Conservation (phyloP, 1,139 yeast genomes). For the Spencermartinsiella ligniputridi region DNA sequence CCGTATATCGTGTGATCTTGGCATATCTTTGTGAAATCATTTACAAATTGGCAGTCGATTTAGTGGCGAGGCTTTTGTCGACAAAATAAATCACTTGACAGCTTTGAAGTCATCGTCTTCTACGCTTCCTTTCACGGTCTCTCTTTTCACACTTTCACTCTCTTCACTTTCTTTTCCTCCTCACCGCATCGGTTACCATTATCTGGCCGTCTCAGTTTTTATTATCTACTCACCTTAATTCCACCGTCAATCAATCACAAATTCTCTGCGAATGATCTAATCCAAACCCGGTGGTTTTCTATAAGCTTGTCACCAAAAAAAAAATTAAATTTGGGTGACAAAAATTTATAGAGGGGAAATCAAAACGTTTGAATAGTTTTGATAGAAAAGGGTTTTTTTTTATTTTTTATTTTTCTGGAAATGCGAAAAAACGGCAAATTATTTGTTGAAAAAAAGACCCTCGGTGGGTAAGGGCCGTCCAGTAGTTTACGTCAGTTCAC, state of each 20-base stretch:
- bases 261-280: not conserved
- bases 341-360: not conserved
- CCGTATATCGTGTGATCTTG: too few relatives aligned
- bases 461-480: not conserved
- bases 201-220: not conserved
- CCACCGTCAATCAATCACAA: not conserved
- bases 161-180: too few relatives aligned
- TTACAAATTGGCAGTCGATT: too few relatives aligned
- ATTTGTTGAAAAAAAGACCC: not conserved
- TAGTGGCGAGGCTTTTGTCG: too few relatives aligned
- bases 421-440: constrained; percentile 1
- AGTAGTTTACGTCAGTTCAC: too few relatives aligned
- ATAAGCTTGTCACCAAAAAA: not conserved
- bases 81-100: not conserved
- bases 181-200: not conserved
- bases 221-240: not conserved
- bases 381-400: not conserved
- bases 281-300: not conserved
- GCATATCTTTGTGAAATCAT: too few relatives aligned
- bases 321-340: not conserved
- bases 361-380: not conserved
- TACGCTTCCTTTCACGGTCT: not conserved
- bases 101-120: not conserved
- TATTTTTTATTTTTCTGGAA: not conserved
- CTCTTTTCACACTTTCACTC: not conserved